Conservation (phyloP, 2,329 filamentous ascomycete species). For the Botrytis squamosa region DNA sequence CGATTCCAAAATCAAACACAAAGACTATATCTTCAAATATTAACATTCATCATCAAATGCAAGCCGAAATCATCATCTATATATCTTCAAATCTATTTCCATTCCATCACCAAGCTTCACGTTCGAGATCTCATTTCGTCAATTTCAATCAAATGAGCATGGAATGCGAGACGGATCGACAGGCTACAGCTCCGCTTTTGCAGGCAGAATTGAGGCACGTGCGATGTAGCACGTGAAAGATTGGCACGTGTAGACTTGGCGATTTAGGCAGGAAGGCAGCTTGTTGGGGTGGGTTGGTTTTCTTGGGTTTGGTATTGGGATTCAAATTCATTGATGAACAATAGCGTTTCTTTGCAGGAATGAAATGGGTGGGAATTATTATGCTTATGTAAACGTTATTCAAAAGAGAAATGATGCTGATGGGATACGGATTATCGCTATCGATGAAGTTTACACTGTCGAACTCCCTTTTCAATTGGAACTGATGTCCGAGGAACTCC, state of each 20-base stretch:
- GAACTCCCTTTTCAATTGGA: not conserved
- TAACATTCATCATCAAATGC: not conserved
- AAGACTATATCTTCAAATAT: not conserved
- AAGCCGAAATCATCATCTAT: not conserved
- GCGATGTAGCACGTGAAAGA: not conserved
- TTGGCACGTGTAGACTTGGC: not conserved
- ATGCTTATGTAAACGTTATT: not conserved
- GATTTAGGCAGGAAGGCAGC: conserved; percentile 1
- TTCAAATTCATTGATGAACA: too few species aligned
- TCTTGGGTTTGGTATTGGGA: not conserved
- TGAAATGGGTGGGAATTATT: not conserved
- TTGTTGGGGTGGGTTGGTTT: not conserved
- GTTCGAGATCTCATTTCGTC: not conserved
- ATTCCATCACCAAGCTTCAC: not conserved
- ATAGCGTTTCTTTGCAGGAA: not conserved
- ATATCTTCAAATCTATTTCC: not conserved
- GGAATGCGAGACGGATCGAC: not conserved
- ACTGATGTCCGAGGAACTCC: not conserved
- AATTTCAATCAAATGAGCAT: not conserved
- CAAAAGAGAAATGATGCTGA: not conserved
- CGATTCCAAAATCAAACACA: not conserved
- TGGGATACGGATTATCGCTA: not conserved
- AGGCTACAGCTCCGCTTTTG: not conserved
- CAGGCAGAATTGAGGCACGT: not conserved
- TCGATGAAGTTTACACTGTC: too few species aligned